Conservation (phyloP, 2,329 filamentous ascomycete genomes). For the Camillea tinctor region DNA sequence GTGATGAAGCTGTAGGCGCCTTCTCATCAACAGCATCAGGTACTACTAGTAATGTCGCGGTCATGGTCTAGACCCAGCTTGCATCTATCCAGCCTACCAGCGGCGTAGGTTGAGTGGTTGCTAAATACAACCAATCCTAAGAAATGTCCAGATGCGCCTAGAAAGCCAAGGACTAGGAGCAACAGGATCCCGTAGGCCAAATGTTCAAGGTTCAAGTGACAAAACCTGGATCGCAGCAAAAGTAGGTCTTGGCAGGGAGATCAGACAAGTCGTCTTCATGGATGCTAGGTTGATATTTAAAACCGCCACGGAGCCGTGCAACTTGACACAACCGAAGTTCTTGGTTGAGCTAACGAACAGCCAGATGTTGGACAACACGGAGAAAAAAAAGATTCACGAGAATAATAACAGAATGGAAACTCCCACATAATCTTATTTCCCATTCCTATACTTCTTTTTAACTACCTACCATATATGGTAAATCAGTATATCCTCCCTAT, state of each 20-base stretch:
- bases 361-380: background rate
- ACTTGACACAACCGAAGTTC: background rate
- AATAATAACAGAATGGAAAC: background rate
- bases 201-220: background rate
- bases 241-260: background rate
- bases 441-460: background rate
- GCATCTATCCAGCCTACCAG: background rate
- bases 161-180: background rate
- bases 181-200: background rate
- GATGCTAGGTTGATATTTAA: background rate
- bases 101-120: background rate
- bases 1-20: conserved; percentile 3
- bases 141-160: background rate
- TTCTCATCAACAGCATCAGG: conserved; percentile 8
- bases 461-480: background rate
- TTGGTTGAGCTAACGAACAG: background rate
- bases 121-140: background rate
- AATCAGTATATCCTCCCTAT: background rate
- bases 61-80: background rate
- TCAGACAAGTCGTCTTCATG: background rate
- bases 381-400: background rate
- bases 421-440: background rate
- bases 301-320: background rate
- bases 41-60: background rate
- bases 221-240: background rate